These are phyloP conservation scores for Aspergillus incahuasiensis DNA, from an alignment of 495 filamentous ascomycete species.

Conservation along the genomic window DNA sequence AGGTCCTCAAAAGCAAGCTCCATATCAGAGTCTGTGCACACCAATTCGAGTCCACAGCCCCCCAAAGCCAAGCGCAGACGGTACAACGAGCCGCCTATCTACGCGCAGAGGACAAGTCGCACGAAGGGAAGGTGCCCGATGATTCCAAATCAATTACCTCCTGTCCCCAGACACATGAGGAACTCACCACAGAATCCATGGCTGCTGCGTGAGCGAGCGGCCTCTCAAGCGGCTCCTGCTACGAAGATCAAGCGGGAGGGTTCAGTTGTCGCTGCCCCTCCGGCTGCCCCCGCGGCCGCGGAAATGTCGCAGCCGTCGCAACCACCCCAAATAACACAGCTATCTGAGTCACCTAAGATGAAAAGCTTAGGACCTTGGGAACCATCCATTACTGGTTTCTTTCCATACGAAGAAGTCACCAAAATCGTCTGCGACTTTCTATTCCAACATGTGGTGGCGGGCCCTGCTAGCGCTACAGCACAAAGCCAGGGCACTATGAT, in stretches of 20 bases:
- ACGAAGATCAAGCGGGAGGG: slow-evolving; percentile 11
- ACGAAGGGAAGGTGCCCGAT: slow-evolving; percentile 33
- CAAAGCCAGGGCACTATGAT: not conserved
- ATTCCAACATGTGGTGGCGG: slow-evolving; percentile 59
- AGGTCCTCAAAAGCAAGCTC: slow-evolving; percentile 24
- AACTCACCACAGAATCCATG: slow-evolving; percentile 22
- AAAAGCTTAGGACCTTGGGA: slow-evolving; percentile 65
- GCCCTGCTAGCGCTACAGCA: slow-evolving; percentile 42
- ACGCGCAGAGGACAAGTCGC: slow-evolving; percentile 37
- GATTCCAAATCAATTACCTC: slow-evolving; percentile 34
- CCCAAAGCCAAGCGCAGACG: slow-evolving; percentile 36
- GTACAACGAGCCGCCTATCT: slow-evolving; percentile 45
- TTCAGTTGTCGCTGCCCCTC: slow-evolving; percentile 9
- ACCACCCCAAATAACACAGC: slow-evolving; percentile 10
- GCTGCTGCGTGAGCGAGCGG: slow-evolving; percentile 25
- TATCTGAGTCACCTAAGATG: slow-evolving; percentile 12
- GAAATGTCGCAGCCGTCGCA: slow-evolving; percentile 1
- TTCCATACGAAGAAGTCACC: slow-evolving; percentile 63
- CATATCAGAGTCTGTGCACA: slow-evolving; percentile 13
- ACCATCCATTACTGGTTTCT: slow-evolving; percentile 59
- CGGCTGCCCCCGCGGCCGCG: slow-evolving; percentile 2
- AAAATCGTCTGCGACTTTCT: slow-evolving; percentile 70
- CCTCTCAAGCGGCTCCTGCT: slow-evolving; percentile 17
- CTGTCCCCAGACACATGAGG: slow-evolving; percentile 33
- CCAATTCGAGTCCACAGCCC: slow-evolving; percentile 22